Conservation (phyloP, 139 green algal genomes). For the Micromonas pusilla region DNA sequence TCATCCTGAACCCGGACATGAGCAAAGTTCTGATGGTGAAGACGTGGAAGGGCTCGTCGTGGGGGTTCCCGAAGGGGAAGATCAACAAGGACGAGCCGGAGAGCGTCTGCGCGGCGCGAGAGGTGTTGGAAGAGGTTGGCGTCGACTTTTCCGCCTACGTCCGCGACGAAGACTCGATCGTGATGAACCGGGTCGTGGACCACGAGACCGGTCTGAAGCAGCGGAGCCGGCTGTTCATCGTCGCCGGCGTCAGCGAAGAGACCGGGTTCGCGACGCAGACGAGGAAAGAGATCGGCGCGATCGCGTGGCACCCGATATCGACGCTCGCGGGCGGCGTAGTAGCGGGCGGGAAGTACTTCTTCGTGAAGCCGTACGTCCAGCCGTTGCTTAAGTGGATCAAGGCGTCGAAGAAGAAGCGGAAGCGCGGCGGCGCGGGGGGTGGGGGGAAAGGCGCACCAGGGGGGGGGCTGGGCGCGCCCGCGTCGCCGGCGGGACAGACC, state of each 20-base stretch:
- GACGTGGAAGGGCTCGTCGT: conserved; percentile 63
- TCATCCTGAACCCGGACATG: conserved; percentile 74
- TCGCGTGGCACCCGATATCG: conserved; percentile 14
- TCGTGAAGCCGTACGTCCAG: neutral
- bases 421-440: too few relatives aligned
- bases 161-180: conserved; percentile 28
- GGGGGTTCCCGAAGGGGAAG: conserved; percentile 92
- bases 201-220: conserved; percentile 11
- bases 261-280: conserved; percentile 33
- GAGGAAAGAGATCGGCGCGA: conserved; percentile 38
- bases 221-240: conserved; percentile 37
- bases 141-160: conserved; percentile 36
- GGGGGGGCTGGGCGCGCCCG: too few relatives aligned
- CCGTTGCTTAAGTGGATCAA: neutral
- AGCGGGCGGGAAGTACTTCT: neutral
- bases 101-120: conserved; percentile 67
- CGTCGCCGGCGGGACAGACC: too few relatives aligned
- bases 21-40: conserved; percentile 78
- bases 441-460: too few relatives aligned
- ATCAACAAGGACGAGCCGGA: conserved; percentile 76
- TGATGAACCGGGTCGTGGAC: conserved; percentile 21
- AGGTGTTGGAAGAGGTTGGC: conserved; percentile 58
- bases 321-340: neutral
- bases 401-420: neutral
- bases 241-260: conserved; percentile 32